These are phyloP conservation scores for Takakia lepidozioides DNA, from an alignment of 225 moss, liverwort and hornwort genomes.

Conservation along the genomic window DNA sequence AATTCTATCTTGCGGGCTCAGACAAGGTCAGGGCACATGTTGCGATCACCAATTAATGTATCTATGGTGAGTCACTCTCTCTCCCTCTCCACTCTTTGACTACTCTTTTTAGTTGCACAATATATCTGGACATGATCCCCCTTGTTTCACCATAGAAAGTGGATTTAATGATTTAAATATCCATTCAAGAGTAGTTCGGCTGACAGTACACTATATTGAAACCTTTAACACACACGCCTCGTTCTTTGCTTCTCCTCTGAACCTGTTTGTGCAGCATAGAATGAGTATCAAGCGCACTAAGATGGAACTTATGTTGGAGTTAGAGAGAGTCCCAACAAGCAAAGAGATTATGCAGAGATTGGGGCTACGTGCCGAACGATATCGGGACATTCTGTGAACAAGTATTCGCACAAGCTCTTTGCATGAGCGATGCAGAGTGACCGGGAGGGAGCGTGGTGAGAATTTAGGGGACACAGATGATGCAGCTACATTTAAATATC, in stretches of 20 bases:
- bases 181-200: no score
- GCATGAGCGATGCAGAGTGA: constrained; percentile 45
- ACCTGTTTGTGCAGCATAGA: constrained; percentile 62
- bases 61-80: constrained; percentile 36
- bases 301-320: constrained; percentile 44
- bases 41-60: constrained; percentile 88
- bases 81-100: neutral
- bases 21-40: constrained; percentile 81
- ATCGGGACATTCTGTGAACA: constrained; percentile 63
- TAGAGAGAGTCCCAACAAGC: constrained; percentile 61
- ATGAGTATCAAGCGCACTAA: constrained; percentile 66
- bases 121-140: no score
- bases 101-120: neutral
- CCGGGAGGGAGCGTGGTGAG: constrained; percentile 64
- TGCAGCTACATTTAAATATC: no score
- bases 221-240: no score
- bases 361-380: constrained; percentile 59
- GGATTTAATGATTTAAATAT: no score
- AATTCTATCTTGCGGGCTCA: constrained; percentile 89
- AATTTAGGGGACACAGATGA: constrained; percentile 42
- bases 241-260: neutral
- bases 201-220: no score
- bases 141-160: no score
- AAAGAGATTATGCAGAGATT: constrained; percentile 60
- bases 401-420: constrained; percentile 42